phyloP scores from a whole-genome alignment of 2,329 filamentous ascomycete genomes.

The Botrytis hyacinthi region DNA sequence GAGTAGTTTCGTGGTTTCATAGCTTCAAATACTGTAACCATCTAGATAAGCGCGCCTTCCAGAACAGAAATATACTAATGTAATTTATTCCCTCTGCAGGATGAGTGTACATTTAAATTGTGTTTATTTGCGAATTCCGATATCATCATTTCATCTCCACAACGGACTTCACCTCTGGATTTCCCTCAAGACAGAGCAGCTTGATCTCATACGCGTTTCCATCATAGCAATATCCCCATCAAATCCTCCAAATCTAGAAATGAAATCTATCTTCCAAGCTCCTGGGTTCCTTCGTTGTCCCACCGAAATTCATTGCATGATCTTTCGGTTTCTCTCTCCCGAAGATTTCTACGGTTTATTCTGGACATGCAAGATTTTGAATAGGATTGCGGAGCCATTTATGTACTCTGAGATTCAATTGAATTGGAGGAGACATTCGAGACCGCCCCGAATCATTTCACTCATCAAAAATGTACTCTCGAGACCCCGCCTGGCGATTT shows the following conservation, averaged over 20 bases:
- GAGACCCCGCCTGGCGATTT: neutral
- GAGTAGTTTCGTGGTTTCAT: neutral
- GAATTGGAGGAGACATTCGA: neutral
- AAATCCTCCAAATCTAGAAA: neutral
- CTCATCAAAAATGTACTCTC: neutral
- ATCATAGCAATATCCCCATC: neutral
- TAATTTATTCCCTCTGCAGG: neutral
- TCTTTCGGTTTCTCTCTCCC: neutral
- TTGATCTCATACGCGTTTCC: neutral
- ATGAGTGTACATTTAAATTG: neutral
- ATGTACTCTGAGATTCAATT: neutral
- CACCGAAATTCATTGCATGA: neutral
- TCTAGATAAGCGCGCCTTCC: neutral
- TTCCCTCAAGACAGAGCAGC: neutral
- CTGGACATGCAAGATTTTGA: neutral
- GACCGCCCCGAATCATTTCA: neutral
- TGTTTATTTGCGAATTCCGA: neutral
- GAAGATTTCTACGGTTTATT: neutral
- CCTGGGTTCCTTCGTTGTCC: neutral
- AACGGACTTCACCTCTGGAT: neutral
- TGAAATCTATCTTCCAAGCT: neutral
- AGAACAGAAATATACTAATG: neutral
- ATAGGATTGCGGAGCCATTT: neutral
- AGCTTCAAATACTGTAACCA: neutral
- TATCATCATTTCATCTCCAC: neutral